These are phyloP conservation scores for Mucor saturninus DNA, from an alignment of 371 early-diverging fungal genomes.

Conservation along the genomic window DNA sequence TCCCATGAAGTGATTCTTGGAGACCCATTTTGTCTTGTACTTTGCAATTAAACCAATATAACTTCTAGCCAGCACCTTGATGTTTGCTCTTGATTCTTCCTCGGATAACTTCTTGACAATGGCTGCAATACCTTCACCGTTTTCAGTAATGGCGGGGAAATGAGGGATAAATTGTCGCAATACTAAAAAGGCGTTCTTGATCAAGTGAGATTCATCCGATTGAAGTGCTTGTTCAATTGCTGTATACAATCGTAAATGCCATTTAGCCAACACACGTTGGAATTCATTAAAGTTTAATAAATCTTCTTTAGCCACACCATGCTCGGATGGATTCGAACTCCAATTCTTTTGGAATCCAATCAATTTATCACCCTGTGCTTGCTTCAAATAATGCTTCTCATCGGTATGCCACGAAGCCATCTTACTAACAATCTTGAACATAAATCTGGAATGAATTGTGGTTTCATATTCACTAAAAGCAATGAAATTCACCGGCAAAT, in stretches of 20 bases:
- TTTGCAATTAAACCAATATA: constrained; percentile 42
- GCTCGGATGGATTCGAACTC: constrained; percentile 36
- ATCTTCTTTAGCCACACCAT: constrained; percentile 52
- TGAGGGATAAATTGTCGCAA: constrained; percentile 65
- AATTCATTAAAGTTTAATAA: constrained; percentile 71
- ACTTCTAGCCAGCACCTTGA: constrained; percentile 50
- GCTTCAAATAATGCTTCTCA: constrained; percentile 58
- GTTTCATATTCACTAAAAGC: constrained; percentile 81
- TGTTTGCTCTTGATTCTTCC: constrained; percentile 38
- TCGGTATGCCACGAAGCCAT: constrained; percentile 67
- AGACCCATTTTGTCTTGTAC: constrained; percentile 37
- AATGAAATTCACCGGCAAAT: constrained; percentile 54
- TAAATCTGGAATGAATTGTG: constrained; percentile 71
- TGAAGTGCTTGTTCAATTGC: constrained; percentile 57
- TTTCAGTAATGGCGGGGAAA: constrained; percentile 64
- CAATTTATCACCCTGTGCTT: constrained; percentile 63
- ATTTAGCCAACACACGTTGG: constrained; percentile 75
- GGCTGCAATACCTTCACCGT: constrained; percentile 53
- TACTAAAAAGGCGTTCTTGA: constrained; percentile 76
- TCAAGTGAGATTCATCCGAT: constrained; percentile 71
- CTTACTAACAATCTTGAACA: constrained; percentile 62
- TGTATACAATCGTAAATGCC: constrained; percentile 70
- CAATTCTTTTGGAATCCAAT: constrained; percentile 82
- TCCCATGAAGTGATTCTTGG: constrained; percentile 39
- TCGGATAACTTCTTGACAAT: constrained; percentile 40